These are phyloP conservation scores for Protea cynaroides DNA, from an alignment of 164 flowering plant species.

Conservation along the genomic window DNA sequence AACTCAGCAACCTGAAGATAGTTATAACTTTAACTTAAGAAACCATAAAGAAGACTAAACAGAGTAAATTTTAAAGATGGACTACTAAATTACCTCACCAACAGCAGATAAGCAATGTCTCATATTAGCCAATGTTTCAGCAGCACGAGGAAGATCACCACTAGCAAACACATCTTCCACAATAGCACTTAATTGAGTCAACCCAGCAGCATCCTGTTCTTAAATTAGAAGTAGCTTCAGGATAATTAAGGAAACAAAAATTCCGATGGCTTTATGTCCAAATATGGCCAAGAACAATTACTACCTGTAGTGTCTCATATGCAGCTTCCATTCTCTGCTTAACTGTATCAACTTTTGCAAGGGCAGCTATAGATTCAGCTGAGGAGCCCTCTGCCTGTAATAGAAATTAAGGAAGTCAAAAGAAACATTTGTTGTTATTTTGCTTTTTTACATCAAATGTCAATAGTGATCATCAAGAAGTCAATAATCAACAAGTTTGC, in stretches of 20 bases:
- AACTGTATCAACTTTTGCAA: conserved; percentile 89
- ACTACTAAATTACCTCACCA: conserved; percentile 70
- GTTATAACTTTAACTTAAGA: neutral
- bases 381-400: conserved; percentile 95
- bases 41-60: neutral
- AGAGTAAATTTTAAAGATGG: neutral
- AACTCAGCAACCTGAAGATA: conserved; percentile 91
- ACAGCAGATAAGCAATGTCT: conserved; percentile 98
- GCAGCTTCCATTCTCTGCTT: conserved; percentile 99
- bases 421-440: neutral
- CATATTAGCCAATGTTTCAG: conserved; percentile 99
- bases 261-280: neutral
- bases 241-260: neutral
- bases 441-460: neutral
- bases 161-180: conserved; percentile 99
- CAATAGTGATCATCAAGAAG: neutral
- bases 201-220: conserved; percentile 96
- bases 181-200: conserved; percentile 91
- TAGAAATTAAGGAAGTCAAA: neutral
- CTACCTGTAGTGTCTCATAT: conserved; percentile 88
- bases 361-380: conserved; percentile 89
- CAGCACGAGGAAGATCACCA: conserved; percentile 96
- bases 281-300: conserved; percentile 1
- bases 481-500: neutral
- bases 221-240: neutral